phyloP scores from a whole-genome alignment of 192 early-diverging fungal genomes.

The Coemansia biformis region DNA sequence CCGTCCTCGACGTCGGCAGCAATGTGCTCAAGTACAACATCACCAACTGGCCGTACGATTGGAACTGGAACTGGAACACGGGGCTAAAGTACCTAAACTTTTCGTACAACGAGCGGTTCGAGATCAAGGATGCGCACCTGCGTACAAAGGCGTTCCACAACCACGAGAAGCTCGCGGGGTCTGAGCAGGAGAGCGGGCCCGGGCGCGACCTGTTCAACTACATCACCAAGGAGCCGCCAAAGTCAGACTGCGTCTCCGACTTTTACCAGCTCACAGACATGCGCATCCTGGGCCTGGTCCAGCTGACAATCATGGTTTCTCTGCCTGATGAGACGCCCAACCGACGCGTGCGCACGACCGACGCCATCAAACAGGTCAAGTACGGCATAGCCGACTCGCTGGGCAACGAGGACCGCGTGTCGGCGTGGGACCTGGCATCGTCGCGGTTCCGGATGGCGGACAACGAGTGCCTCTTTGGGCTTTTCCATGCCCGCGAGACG shows the following conservation, averaged over 20 bases:
- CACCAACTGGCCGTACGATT: constrained; percentile 91
- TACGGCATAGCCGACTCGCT: constrained; percentile 86
- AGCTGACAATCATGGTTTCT: constrained; percentile 78
- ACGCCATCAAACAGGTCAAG: constrained; percentile 72
- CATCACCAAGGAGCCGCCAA: constrained; percentile 46
- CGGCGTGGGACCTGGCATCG: constrained; percentile 81
- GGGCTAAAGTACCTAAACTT: constrained; percentile 84
- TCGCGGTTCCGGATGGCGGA: constrained; percentile 77
- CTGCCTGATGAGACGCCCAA: constrained; percentile 79
- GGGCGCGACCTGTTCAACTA: constrained; percentile 43
- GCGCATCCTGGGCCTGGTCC: constrained; percentile 80
- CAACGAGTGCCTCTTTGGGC: constrained; percentile 82
- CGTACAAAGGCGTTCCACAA: constrained; percentile 49
- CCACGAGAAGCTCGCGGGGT: constrained; percentile 40
- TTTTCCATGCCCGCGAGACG: constrained; percentile 71
- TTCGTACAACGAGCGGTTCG: constrained; percentile 83
- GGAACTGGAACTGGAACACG: constrained; percentile 96
- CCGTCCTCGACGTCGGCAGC: constrained; percentile 80
- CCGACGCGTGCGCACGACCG: constrained; percentile 78
- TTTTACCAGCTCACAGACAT: constrained; percentile 74
- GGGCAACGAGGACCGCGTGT: constrained; percentile 61
- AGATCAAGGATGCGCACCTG: constrained; percentile 71
- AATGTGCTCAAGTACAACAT: constrained; percentile 90
- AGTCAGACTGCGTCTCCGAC: constrained; percentile 60
- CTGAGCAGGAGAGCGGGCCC: constrained; percentile 20